Conservation (phyloP, 106 monocot genomes). For the Phalaenopsis equestris region DNA sequence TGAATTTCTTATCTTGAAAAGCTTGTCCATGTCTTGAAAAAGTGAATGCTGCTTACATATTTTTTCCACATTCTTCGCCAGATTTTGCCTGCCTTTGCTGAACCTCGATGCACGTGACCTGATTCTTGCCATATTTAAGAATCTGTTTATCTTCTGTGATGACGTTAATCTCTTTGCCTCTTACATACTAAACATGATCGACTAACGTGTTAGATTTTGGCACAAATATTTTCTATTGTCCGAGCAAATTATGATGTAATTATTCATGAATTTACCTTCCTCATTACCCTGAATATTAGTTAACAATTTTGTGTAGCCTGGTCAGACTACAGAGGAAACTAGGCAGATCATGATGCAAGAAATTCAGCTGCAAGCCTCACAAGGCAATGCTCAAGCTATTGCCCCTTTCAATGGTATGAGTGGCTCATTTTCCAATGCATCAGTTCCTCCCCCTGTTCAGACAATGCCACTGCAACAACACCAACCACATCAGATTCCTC, state of each 20-base stretch:
- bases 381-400: slow-evolving; percentile 38
- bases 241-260: not conserved
- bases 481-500: slow-evolving; percentile 40
- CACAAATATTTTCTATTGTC: not conserved
- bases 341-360: slow-evolving; percentile 82
- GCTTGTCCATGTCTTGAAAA: too few relatives aligned
- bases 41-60: too few relatives aligned
- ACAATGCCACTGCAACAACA: slow-evolving; percentile 46
- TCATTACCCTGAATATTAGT: not conserved
- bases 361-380: slow-evolving; percentile 61
- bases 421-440: slow-evolving; percentile 34
- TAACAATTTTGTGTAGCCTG: slow-evolving; percentile 29
- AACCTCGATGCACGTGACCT: not conserved
- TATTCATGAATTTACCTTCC: not conserved
- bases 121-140: not conserved
- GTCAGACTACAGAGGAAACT: slow-evolving; percentile 59
- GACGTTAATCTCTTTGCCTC: not conserved
- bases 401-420: slow-evolving; percentile 39
- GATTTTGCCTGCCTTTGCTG: not conserved
- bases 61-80: too few relatives aligned
- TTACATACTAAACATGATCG: not conserved
- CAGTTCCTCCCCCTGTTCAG: slow-evolving; percentile 30
- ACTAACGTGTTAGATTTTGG: not conserved
- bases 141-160: not conserved
- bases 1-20: too few relatives aligned